Percentiles rank a stretch among this genome's conserved stretches.
These are phyloP conservation scores for Lactarius vividus DNA, from an alignment of 768 basidiomycete species.

Conservation along the genomic window DNA sequence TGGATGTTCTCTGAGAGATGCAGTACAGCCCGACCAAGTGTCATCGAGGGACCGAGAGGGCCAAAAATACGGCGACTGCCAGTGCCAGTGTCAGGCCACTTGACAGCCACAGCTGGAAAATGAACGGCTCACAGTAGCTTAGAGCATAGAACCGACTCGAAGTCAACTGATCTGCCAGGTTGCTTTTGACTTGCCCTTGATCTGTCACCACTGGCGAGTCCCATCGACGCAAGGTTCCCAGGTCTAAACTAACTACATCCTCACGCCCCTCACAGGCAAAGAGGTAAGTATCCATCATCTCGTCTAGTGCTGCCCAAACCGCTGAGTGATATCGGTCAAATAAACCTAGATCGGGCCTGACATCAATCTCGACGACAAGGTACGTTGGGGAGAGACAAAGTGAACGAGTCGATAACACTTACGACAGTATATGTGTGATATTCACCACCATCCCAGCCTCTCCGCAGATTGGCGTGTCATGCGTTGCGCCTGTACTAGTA, in stretches of 20 bases:
- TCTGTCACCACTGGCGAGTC: slow-evolving; percentile 11
- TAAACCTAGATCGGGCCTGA: slow-evolving; percentile 80
- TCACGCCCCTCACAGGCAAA: slow-evolving; percentile 62
- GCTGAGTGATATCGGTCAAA: not conserved
- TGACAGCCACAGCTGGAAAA: too few species aligned
- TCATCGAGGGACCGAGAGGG: not conserved
- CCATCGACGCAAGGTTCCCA: slow-evolving; percentile 49
- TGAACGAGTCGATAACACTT: not conserved
- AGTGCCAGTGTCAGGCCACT: not conserved
- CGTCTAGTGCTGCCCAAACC: not conserved
- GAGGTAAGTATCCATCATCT: slow-evolving; percentile 55
- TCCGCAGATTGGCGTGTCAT: too few species aligned
- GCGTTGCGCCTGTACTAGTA: too few species aligned
- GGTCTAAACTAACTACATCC: not conserved
- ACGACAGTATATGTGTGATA: too few species aligned
- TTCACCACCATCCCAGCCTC: too few species aligned
- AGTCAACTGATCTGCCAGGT: not conserved
- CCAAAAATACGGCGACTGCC: not conserved
- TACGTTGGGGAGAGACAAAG: slow-evolving; percentile 33
- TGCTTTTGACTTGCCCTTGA: not conserved
- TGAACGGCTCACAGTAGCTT: too few species aligned
- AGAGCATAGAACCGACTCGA: too few species aligned
- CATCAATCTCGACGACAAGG: slow-evolving; percentile 91
- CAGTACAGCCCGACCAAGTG: not conserved
- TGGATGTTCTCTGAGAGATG: not conserved